phyloP scores from a whole-genome alignment of 176 grass and related monocot species.

The Musa schizocarpa region DNA sequence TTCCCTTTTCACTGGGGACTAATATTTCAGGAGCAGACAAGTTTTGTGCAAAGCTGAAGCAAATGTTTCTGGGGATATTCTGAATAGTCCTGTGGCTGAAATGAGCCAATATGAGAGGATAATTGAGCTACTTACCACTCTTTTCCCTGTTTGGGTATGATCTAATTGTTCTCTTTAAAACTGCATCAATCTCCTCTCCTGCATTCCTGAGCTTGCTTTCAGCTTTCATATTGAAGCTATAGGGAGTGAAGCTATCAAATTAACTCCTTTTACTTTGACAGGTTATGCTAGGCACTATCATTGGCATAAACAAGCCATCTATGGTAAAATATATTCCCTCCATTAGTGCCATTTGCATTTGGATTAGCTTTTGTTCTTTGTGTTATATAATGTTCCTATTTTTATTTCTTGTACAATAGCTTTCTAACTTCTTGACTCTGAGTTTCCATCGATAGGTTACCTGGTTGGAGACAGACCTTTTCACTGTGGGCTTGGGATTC shows the following conservation, averaged over 20 bases:
- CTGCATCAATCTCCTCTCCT: slow-evolving; percentile 18
- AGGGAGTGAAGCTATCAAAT: slow-evolving; percentile 9
- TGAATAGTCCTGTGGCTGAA: slow-evolving; percentile 33
- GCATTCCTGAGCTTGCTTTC: background rate
- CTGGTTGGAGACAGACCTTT: slow-evolving; percentile 94
- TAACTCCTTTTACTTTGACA: slow-evolving; percentile 30
- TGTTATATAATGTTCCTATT: background rate
- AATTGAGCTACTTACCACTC: slow-evolving; percentile 84
- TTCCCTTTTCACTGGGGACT: slow-evolving; percentile 4
- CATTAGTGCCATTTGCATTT: background rate
- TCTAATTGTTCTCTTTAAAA: slow-evolving; percentile 12
- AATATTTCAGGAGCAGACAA: slow-evolving; percentile 57
- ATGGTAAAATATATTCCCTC: slow-evolving; percentile 39
- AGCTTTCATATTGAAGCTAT: background rate
- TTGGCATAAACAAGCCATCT: slow-evolving; percentile 89
- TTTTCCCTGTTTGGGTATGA: slow-evolving; percentile 94
- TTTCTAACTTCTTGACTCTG: slow-evolving; percentile 19
- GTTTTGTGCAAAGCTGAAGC: slow-evolving; percentile 73
- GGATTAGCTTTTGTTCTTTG: background rate
- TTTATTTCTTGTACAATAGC: slow-evolving; percentile 6
- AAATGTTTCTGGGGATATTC: slow-evolving; percentile 67
- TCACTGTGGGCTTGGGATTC: slow-evolving; percentile 78
- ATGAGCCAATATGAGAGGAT: slow-evolving; percentile 69
- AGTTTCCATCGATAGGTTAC: slow-evolving; percentile 54
- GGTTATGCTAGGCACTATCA: slow-evolving; percentile 78